Evolutionary conservation across 495 filamentous ascomycete species (phyloP).

Genomic region (Echria macrotheca): DNA sequence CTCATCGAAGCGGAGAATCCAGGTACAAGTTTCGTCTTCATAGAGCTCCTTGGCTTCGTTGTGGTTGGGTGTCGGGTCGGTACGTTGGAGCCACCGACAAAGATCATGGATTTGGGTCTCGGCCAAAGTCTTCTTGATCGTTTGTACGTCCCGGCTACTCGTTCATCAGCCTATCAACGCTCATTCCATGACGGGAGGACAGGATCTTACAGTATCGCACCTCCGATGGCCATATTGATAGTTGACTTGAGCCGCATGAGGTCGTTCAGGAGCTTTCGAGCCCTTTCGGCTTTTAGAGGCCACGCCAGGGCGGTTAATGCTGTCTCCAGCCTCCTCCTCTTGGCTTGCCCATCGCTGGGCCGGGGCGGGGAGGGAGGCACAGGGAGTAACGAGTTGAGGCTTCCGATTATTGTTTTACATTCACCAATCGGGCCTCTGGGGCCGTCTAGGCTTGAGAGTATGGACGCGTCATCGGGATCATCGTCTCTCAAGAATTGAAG

Average conservation of each 20-base stretch:
- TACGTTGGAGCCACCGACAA: slow-evolving; percentile 3
- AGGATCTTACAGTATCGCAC: too few relatives aligned
- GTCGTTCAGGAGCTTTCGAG: neutral
- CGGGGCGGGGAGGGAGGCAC: neutral
- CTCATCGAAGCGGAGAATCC: slow-evolving; percentile 23
- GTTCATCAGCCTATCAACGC: too few relatives aligned
- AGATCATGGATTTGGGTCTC: too few relatives aligned
- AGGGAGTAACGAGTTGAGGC: neutral
- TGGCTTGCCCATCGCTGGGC: neutral
- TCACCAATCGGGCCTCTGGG: neutral
- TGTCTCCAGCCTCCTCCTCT: neutral
- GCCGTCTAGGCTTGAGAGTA: neutral
- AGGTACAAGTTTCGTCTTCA: slow-evolving; percentile 23
- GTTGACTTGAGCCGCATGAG: neutral
- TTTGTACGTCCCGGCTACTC: too few relatives aligned
- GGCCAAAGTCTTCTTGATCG: too few relatives aligned
- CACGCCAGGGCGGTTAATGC: neutral
- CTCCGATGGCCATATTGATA: neutral
- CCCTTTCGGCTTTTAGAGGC: neutral
- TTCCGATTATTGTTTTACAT: neutral
- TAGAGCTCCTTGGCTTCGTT: slow-evolving; percentile 13
- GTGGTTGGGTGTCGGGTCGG: slow-evolving; percentile 16
- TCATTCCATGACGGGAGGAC: too few relatives aligned
- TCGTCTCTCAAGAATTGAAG: neutral
- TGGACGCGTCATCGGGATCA: neutral